Evolutionary conservation across 306 rosid genomes (phyloP), one percentile per base, ranked within the genome.

Genomic region (Mimosa pudica): DNA sequence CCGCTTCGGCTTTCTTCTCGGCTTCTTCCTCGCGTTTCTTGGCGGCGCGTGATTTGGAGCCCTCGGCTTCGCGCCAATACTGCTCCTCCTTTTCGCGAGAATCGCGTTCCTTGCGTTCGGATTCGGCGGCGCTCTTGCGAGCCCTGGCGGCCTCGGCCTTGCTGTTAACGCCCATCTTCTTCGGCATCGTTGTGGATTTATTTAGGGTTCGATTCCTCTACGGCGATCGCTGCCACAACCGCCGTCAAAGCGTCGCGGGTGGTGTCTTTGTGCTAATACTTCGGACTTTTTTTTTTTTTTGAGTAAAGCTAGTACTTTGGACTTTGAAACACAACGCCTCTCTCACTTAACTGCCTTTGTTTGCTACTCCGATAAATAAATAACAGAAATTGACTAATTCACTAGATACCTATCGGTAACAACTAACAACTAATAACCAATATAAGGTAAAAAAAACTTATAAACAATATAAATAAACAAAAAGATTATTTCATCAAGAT

Each of bases 21-120:
- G 98, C 91, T 47, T 95, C 99, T 65, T 95, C 99, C 87, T 93
- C 98, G 5, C 87, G 87, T 87, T 95, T 95, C 92, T 95, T 95
- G 46, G 96, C 85, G 32, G 97, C 93, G 47, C 99, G 97, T 7
- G 99, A 88, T 82, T 89, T 95, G 33, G 89, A 80, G 48, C 98
- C 92, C 86, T 95, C 98, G 6, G 99, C 94, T 55, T 90, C 97
- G 45, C 86, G 92, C 99, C 98, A 95, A 89, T 80, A 91, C 47
- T 84, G 90, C 8, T 93, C 98, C 78, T 85, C 93, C 89, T 90
- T 95, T 61, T 87, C 87, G 4, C 89, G 88, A 68, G 65, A 8
- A 78, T 95, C 97, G 63, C 85, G 88, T 3, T 91, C 93, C 85
- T 90, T 95, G 36, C 93, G 92, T 72, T 95, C 99, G 42, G 84